Evolutionary conservation across 345 rosid genomes (phyloP).

Genomic region (Viola odorata): DNA sequence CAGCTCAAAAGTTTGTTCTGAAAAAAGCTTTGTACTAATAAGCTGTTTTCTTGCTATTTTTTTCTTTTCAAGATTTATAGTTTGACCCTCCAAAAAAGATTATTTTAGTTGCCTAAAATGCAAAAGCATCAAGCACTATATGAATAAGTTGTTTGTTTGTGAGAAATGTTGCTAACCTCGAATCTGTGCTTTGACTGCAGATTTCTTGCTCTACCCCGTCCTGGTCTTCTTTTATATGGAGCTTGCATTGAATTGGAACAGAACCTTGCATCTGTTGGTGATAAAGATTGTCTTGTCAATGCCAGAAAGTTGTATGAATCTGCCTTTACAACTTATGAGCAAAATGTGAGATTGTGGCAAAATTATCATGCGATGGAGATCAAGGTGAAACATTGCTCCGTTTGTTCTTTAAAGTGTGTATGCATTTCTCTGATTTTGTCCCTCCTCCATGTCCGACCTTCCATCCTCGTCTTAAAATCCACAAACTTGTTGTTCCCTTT

Average conservation of each 20-base stretch:
- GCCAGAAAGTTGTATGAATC: slow-evolving; percentile 72
- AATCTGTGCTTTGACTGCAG: slow-evolving; percentile 30
- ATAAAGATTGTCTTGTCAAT: slow-evolving; percentile 48
- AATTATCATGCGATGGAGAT: slow-evolving; percentile 65
- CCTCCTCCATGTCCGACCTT: too few species aligned
- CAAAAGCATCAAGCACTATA: too few species aligned
- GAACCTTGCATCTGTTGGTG: slow-evolving; percentile 49
- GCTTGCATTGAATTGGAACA: slow-evolving; percentile 76
- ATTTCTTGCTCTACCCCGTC: slow-evolving; percentile 73
- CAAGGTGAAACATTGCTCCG: slow-evolving; percentile 36
- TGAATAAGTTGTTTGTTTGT: too few species aligned
- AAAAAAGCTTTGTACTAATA: background rate
- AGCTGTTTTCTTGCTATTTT: background rate
- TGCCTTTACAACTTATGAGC: slow-evolving; percentile 61
- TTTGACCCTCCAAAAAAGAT: too few species aligned
- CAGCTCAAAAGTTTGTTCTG: background rate
- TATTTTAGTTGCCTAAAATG: too few species aligned
- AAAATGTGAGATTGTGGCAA: slow-evolving; percentile 60
- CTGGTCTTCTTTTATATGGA: slow-evolving; percentile 57
- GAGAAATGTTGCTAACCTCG: too few species aligned
- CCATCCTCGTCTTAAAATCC: too few species aligned
- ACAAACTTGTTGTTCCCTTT: too few species aligned
- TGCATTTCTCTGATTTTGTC: too few species aligned
- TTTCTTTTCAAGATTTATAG: too few species aligned
- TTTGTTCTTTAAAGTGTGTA: background rate